Conservation (phyloP, 257 asterid genomes). For the Fraxinus anomala region DNA sequence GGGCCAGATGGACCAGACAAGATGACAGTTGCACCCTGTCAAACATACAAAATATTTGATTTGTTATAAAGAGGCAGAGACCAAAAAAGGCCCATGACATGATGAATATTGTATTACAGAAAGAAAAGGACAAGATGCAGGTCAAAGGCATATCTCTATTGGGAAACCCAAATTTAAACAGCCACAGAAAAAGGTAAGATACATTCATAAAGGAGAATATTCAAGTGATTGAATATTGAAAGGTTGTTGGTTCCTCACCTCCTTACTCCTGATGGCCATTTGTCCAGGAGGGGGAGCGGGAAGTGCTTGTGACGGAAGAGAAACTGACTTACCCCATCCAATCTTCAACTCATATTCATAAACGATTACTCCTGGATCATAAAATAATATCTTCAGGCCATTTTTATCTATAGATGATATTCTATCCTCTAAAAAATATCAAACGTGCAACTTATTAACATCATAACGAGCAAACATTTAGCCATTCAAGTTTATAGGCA, state of each 20-base stretch:
- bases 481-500: not conserved
- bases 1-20: constrained; percentile 94
- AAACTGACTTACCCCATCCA: constrained; percentile 97
- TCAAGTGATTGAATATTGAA: not conserved
- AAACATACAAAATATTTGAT: constrained; percentile 29
- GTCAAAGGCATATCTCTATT: not conserved
- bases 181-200: not conserved
- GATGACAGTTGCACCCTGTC: constrained; percentile 91
- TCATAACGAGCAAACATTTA: not conserved
- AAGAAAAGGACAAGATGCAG: not conserved
- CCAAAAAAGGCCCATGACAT: not conserved
- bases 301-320: constrained; percentile 98
- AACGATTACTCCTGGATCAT: constrained; percentile 77
- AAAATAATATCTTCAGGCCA: constrained; percentile 5
- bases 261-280: constrained; percentile 97
- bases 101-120: not conserved
- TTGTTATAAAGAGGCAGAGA: constrained; percentile 20
- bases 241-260: constrained; percentile 43
- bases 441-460: not conserved
- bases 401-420: not conserved
- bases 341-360: constrained; percentile 92
- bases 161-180: not conserved
- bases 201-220: not conserved
- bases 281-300: constrained; percentile 99
- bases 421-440: not conserved